A percentile compares a stretch with the other conserved stretches of the same genome.
These are phyloP conservation scores for maize (Zea mays) DNA, from an alignment of 176 grass and related monocot species.

Conservation along the genomic window Zm-B73-REFERENCE-NAM-5.0 NC_050100.1:204588501-204589000, in stretches of 20 bases:
- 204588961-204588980: too few species aligned
- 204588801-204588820: not conserved
- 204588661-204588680: not conserved
- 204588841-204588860: too few species aligned
- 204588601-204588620: not conserved
- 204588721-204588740: not conserved
- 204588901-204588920: not conserved
- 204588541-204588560: not conserved
- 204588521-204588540: not conserved
- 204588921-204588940: not conserved
- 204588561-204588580: not conserved
- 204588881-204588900: not conserved
- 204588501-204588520: not conserved
- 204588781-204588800: not conserved
- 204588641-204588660: too few species aligned
- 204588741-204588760: not conserved
- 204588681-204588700: constrained; percentile 13
- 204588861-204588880: not conserved
- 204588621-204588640: not conserved
- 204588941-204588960: too few species aligned
- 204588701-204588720: not conserved
- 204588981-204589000: not conserved
- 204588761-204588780: not conserved
- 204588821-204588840: too few species aligned
- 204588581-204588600: not conserved